phyloP scores from a whole-genome alignment of 352 stramenopile genomes.

The Phytophthora citricola region DNA sequence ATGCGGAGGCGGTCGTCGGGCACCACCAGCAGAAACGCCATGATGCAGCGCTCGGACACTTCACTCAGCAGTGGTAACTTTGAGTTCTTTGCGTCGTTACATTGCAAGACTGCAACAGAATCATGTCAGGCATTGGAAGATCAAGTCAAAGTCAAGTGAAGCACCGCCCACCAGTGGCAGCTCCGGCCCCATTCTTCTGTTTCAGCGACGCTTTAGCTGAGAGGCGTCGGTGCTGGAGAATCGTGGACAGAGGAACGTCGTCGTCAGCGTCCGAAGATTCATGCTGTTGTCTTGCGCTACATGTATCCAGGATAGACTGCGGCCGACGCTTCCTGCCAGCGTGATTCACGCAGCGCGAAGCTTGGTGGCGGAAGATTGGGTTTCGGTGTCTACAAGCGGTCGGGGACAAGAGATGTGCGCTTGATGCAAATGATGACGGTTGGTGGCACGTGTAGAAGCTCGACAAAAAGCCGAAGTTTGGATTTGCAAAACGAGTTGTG shows the following conservation, averaged over 20 bases:
- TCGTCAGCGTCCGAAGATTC: conserved; percentile 26
- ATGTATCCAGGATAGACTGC: neutral
- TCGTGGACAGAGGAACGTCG: conserved; percentile 28
- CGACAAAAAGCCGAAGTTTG: neutral
- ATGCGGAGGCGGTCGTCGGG: conserved; percentile 57
- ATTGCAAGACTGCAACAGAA: conserved; percentile 15
- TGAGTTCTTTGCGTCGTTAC: neutral
- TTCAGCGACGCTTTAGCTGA: conserved; percentile 4
- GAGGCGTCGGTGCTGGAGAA: conserved; percentile 26
- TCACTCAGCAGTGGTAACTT: conserved; percentile 36
- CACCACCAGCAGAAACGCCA: conserved; percentile 60
- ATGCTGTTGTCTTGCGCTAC: neutral
- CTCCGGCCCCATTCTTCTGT: conserved; percentile 24
- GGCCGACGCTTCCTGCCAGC: conserved; percentile 13
- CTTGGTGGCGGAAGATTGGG: conserved; percentile 2
- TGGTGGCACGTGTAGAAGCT: conserved; percentile 28
- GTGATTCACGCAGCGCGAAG: neutral
- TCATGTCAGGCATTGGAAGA: conserved; percentile 19
- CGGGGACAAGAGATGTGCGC: conserved; percentile 13
- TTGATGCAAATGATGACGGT: conserved; percentile 21
- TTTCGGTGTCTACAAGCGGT: conserved; percentile 19
- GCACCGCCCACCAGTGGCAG: conserved; percentile 7
- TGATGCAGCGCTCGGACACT: conserved; percentile 46
- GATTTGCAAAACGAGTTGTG: conserved; percentile 4
- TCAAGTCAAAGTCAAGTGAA: conserved; percentile 34